Percentiles rank a stretch among this genome's conserved stretches.
Evolutionary conservation across 2,329 filamentous ascomycete genomes (phyloP).

Genomic region (Knufia fluminis): DNA sequence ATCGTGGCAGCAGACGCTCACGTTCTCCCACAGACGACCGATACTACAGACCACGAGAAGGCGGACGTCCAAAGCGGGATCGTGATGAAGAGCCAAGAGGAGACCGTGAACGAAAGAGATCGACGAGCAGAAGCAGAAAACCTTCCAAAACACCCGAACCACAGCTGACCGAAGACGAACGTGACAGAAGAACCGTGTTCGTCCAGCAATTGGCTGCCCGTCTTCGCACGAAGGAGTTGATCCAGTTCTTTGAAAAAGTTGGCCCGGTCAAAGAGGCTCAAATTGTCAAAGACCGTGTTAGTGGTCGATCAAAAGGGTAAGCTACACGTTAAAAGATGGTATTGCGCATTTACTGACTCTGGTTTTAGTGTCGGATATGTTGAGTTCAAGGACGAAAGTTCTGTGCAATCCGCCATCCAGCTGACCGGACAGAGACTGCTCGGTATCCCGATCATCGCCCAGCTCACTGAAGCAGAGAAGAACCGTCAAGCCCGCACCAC

Average conservation of each 20-base stretch:
- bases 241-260: conserved; percentile 90
- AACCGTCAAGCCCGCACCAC: conserved; percentile 88
- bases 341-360: conserved; percentile 33
- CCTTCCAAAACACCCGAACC: conserved; percentile 49
- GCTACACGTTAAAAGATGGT: no score
- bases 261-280: conserved; percentile 93
- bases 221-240: conserved; percentile 82
- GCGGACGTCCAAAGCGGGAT: conserved; percentile 40
- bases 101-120: conserved; percentile 41
- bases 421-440: conserved; percentile 97
- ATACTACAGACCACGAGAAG: conserved; percentile 40
- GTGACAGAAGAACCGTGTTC: conserved; percentile 92
- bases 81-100: conserved; percentile 39
- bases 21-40: conserved; percentile 59
- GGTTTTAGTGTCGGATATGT: conserved; percentile 82
- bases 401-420: conserved; percentile 84
- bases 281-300: conserved; percentile 96
- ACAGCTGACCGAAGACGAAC: conserved; percentile 84
- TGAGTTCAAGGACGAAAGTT: conserved; percentile 95
- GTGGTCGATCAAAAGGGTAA: conserved; percentile 93
- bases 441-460: conserved; percentile 97
- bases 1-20: conserved; percentile 53
- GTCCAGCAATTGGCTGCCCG: conserved; percentile 96
- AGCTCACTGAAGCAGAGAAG: conserved; percentile 98
- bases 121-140: conserved; percentile 33